These are phyloP conservation scores for California macrophylla DNA, from an alignment of 441 rosid genomes.

Conservation along the genomic window DNA sequence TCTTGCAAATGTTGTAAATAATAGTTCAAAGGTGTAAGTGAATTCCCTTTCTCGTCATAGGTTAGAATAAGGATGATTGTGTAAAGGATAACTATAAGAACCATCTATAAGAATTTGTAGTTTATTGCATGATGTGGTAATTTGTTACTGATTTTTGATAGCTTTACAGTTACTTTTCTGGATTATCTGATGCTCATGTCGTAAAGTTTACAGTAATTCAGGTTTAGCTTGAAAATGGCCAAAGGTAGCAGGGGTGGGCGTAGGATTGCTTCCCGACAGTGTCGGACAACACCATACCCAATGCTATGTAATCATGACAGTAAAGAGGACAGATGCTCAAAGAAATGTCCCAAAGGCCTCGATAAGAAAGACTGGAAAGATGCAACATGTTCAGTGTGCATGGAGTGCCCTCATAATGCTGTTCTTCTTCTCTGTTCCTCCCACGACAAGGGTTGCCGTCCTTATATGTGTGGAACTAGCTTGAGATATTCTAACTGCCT, in stretches of 20 bases:
- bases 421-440: constrained; percentile 96
- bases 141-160: constrained; percentile 1
- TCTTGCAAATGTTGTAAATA: background rate
- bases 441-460: constrained; percentile 89
- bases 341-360: constrained; percentile 40
- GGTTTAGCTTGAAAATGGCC: constrained; percentile 42
- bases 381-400: constrained; percentile 82
- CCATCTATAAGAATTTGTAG: background rate
- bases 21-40: background rate
- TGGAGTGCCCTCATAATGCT: constrained; percentile 95
- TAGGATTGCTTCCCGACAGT: constrained; percentile 40
- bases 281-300: constrained; percentile 50
- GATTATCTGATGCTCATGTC: background rate
- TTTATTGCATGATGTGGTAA: no score
- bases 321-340: constrained; percentile 27
- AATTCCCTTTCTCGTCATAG: background rate
- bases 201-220: constrained; percentile 5
- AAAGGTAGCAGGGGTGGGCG: constrained; percentile 55
- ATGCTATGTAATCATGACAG: constrained; percentile 27
- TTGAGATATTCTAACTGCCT: constrained; percentile 89
- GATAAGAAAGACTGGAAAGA: constrained; percentile 78
- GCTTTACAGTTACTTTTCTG: background rate
- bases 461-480: constrained; percentile 97
- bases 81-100: no score
- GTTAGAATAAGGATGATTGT: no score